Conservation (phyloP, 2,329 filamentous ascomycete species). For the Ascochyta rabiei region DNA sequence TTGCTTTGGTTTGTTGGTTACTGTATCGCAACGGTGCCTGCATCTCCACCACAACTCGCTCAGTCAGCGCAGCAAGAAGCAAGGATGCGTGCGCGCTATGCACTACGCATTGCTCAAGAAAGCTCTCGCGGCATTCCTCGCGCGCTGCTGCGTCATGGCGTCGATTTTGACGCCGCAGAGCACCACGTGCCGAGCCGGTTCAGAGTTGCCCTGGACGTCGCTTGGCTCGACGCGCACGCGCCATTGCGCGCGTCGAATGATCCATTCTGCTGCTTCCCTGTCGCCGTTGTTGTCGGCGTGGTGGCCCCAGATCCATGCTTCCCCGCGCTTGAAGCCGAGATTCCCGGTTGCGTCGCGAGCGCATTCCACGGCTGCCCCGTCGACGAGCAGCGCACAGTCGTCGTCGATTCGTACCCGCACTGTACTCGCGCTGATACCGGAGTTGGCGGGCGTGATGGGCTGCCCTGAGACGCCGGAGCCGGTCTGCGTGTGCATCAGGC, state of each 20-base stretch:
- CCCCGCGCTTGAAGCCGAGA: slow-evolving; percentile 11
- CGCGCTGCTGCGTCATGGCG: slow-evolving; percentile 68
- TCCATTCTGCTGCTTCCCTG: slow-evolving; percentile 28
- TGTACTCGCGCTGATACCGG: slow-evolving; percentile 71
- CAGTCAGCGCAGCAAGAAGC: too few relatives aligned
- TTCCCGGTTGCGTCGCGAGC: slow-evolving; percentile 23
- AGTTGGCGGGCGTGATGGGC: slow-evolving; percentile 70
- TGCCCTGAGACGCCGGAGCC: slow-evolving; percentile 64
- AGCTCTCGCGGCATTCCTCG: slow-evolving; percentile 67
- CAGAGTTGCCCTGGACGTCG: slow-evolving; percentile 26
- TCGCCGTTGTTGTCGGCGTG: slow-evolving; percentile 15
- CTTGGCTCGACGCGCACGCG: slow-evolving; percentile 60
- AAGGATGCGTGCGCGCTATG: too few relatives aligned
- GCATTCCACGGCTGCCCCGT: slow-evolving; percentile 29
- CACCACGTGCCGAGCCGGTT: slow-evolving; percentile 66
- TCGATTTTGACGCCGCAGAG: slow-evolving; percentile 79
- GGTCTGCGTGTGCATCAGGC: slow-evolving; percentile 67
- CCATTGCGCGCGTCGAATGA: slow-evolving; percentile 49
- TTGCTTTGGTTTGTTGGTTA: too few relatives aligned
- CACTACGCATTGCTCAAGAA: slow-evolving; percentile 59
- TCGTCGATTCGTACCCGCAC: slow-evolving; percentile 54
- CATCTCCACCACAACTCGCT: too few relatives aligned
- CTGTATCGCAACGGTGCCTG: too few relatives aligned
- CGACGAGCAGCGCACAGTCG: slow-evolving; percentile 35
- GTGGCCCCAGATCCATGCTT: slow-evolving; percentile 25